Percentiles rank a stretch among this genome's conserved stretches.
Conservation (phyloP, 2,329 filamentous ascomycete species). For the Alternaria atra region DNA sequence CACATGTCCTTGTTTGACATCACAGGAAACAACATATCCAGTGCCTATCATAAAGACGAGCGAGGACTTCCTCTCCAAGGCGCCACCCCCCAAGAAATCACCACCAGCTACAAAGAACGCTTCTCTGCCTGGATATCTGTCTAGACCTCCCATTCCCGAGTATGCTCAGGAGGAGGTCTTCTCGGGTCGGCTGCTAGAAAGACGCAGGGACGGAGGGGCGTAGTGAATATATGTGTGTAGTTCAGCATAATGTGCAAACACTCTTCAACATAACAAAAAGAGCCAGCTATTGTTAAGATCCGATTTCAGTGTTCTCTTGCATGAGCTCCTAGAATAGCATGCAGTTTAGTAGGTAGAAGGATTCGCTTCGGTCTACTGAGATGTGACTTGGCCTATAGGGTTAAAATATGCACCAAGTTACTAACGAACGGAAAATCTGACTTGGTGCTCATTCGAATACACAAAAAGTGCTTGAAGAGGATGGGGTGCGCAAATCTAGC, state of each 20-base stretch:
- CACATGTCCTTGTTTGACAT: neutral
- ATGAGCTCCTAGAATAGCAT: too few species aligned
- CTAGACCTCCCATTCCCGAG: constrained; percentile 17
- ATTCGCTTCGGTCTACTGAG: too few species aligned
- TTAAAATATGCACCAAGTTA: too few species aligned
- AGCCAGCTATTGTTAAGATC: too few species aligned
- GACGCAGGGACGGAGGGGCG: constrained; percentile 1
- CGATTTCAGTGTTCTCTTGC: too few species aligned
- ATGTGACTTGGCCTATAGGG: too few species aligned
- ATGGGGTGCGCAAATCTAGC: neutral
- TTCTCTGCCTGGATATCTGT: constrained; percentile 15
- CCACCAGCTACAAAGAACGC: constrained; percentile 7
- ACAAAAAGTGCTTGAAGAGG: neutral
- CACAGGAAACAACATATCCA: constrained; percentile 10
- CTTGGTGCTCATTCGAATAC: too few species aligned
- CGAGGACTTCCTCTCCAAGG: neutral
- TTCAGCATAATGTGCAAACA: too few species aligned
- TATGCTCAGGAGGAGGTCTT: constrained; percentile 24
- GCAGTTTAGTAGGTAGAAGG: too few species aligned
- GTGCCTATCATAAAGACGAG: constrained; percentile 22
- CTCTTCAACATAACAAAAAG: too few species aligned
- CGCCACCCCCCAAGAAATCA: neutral
- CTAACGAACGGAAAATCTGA: too few species aligned
- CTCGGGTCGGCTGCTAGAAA: constrained; percentile 13
- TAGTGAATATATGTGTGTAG: too few species aligned